These are phyloP conservation scores for Tetrahymena malaccensis DNA, from an alignment of 73 alveolate genomes.

Conservation along the genomic window DNA sequence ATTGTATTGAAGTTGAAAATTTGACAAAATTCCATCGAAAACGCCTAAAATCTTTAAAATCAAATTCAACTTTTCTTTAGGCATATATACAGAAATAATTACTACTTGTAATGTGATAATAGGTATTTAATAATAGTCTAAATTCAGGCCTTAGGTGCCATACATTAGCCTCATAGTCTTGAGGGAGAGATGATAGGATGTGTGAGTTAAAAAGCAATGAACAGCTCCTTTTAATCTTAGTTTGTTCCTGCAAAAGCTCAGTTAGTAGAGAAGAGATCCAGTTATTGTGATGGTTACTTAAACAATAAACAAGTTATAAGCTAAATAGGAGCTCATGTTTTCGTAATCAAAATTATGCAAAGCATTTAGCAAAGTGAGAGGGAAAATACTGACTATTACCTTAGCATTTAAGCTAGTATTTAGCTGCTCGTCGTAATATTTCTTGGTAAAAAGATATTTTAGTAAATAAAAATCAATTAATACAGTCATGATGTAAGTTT, in stretches of 20 bases:
- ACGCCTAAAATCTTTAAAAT: neutral
- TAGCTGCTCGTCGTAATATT: neutral
- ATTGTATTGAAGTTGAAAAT: neutral
- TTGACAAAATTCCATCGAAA: neutral
- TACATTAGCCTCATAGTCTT: neutral
- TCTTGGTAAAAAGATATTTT: neutral
- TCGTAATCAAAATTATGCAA: neutral
- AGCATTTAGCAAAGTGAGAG: neutral
- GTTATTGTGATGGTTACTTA: neutral
- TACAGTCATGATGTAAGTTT: neutral
- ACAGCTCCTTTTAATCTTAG: neutral
- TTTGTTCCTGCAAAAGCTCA: neutral
- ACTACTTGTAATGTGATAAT: neutral
- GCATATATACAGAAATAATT: neutral
- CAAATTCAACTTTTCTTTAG: neutral
- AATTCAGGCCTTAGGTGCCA: neutral
- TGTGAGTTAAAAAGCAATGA: neutral
- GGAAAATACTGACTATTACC: neutral
- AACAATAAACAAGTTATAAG: neutral
- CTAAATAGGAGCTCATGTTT: neutral
- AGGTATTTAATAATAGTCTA: neutral
- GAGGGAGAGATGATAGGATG: neutral
- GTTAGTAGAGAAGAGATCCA: neutral
- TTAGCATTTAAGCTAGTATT: neutral
- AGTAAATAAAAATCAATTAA: neutral